Percentiles rank a stretch among this genome's conserved stretches.
These are phyloP conservation scores for Penicillium vulpinum DNA, from an alignment of 2,329 filamentous ascomycete species.

Conservation along the genomic window DNA sequence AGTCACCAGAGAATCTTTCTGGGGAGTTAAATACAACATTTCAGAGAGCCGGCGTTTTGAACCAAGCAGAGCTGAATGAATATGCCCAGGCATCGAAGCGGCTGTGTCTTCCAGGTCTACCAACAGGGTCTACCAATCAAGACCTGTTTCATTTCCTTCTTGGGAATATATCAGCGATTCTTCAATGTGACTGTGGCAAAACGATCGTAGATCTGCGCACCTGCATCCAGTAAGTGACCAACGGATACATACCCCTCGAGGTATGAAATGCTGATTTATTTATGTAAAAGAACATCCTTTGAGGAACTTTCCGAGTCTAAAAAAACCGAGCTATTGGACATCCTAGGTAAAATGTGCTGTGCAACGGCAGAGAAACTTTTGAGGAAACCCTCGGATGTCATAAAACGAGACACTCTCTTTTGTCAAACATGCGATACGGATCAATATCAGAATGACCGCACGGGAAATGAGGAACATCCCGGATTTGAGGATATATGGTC, in stretches of 20 bases:
- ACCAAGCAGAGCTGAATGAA: constrained; percentile 16
- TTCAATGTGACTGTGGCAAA: constrained; percentile 36
- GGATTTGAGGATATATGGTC: constrained; percentile 40
- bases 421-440: constrained; percentile 43
- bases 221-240: constrained; percentile 51
- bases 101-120: constrained; percentile 34
- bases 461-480: constrained; percentile 16
- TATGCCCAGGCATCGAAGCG: constrained; percentile 36
- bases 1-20: neutral
- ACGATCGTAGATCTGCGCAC: constrained; percentile 45
- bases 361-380: constrained; percentile 52
- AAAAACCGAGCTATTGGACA: constrained; percentile 55
- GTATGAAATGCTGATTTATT: constrained; percentile 7
- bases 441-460: constrained; percentile 15
- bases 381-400: constrained; percentile 29
- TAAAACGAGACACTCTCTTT: constrained; percentile 26
- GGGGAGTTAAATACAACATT: neutral
- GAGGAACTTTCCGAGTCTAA: constrained; percentile 49
- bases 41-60: constrained; percentile 12
- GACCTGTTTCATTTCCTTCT: constrained; percentile 36
- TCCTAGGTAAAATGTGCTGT: constrained; percentile 61
- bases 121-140: constrained; percentile 35
- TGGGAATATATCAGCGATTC: constrained; percentile 30
- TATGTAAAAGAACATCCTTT: constrained; percentile 44
- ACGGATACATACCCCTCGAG: neutral